Evolutionary conservation across 2,329 filamentous ascomycete genomes (phyloP), one percentile per base, ranked within the genome.

Genomic region (Colletotrichum agaves): DNA sequence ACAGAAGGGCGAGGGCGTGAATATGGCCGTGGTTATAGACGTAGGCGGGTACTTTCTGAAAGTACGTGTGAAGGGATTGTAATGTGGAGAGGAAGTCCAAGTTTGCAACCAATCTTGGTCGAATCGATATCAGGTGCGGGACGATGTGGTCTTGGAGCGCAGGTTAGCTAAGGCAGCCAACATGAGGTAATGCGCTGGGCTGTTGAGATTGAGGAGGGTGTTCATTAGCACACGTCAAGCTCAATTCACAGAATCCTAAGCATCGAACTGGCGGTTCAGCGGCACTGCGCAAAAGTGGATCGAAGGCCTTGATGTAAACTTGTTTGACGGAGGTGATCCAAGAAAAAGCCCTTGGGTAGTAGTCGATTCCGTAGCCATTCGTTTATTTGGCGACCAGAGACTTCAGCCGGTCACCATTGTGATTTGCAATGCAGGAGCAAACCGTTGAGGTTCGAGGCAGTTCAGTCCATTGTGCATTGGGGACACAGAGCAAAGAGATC

Each of bases 41-140:
- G 43, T 35, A 37, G 27, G 35, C 41, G 44, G 31, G 27, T 46
- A 35, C 17, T 10, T 37, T 10, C 13, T 37, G 35, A 12, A 43
- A 11, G 19, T 39, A 66, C 44, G 59, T 52, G 64, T 31, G 44
- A 65, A 65, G 47, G 65, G 39, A 61, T 64, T 31, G 17, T 13
- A 13, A 21, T 44, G 65, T 65, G 65, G 55, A 60, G 61, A 60
- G 23, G 27, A 53, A 46, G 61, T 46, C 17, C 53, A 35, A 33
- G 47, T 44, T 65, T 68, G 53, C 64, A 59, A 68, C 65, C 19
- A 50, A 46, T 33, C 23, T 27, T 37, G 57, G 19, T 59, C 19
- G 46, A 65, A n/a, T 59, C 19, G 39, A 65, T 35, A 49, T 65
- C 47, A 55, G 55, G 65, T 60, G 65, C 33, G 39, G 55, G 33